Base-by-base conservation (phyloP, 1,139 yeast genomes). In the Zygosaccharomyces sapae region DNA sequence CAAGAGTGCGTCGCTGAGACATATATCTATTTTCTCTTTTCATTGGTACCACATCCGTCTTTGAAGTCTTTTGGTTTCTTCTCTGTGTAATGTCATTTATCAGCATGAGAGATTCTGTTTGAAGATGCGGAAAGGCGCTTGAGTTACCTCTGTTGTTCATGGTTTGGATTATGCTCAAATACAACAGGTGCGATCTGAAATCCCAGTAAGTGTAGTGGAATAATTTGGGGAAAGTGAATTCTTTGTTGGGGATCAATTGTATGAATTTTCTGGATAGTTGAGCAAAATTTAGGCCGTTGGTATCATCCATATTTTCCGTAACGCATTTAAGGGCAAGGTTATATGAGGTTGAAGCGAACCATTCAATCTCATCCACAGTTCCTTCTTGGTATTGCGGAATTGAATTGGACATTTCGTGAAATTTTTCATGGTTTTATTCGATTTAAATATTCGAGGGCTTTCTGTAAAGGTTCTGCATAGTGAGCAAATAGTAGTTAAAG, bases 291-390 rank as follows among this genome's bases (percentile, higher is more conserved):
- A 30, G 4, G 2, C 49, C 13, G 12, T 43, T 33, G 8, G 25
- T 31, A 16, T 33, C 31, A 13, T 37, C 27, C 2, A 36, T 27
- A n/a, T 35, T 38, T 6, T 48, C 48, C 10, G 27, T 40, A 13
- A 46, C 18, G 34, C 55, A 52, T 43, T 56, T 56, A 1, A 51
- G 48, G 8, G 55, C 47, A 13, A 58, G 41, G 40, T 61, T 61
- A 41, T 55, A 59, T 3, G 62, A 52, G 2, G 52, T 48, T 5
- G 65, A 55, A 5, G 61, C 54, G 44, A 60, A 61, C 65, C 65
- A 60, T 47, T 60, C 65, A 12, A 61, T 50, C 39, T 61, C 65
- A 41, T 57, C 55, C 1, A 53, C 48, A 1, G 56, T 46, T 1
- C 36, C 33, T 25, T 52, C 58, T 5, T 38, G 27, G 13, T 41